Evolutionary conservation across 2,329 filamentous ascomycete species (phyloP), one percentile per base, ranked within the genome.

Genomic region (Fusarium haematococcum): DNA sequence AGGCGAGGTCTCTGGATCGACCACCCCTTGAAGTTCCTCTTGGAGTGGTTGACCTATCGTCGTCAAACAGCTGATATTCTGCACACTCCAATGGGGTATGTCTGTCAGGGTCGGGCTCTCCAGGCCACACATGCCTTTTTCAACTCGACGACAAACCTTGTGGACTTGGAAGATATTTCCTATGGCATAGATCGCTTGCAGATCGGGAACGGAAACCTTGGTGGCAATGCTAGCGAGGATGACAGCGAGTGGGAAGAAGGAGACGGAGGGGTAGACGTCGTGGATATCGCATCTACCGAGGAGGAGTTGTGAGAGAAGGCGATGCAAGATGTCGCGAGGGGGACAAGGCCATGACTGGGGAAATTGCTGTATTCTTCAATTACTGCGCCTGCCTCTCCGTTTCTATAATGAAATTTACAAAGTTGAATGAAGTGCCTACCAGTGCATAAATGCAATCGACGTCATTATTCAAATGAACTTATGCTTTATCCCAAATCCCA

Each of bases 31-130:
- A 80, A 75, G 0, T 90, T 90, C 73, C 74, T 91, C 0, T 82
- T 87, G 6, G 89, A 91, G 43, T 92, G 89, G 89, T 80, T 91
- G 1, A 80, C 86, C 0, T 65, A 88, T 0, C 83, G 87, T 0
- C 86, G 89, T 2, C 87, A 87, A 41, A 86, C 86, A 0, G 87
- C 90, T 59, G 89, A 91, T 66, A 85, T 91, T 32, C 75, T 85
- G 35, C 87, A 91, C 23, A 91, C 89, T 0, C 90, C 89, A 0
- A 90, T 91, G 84, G 89, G 89, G 0, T 88, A 86, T 74, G 67
- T 91, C 1, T 86, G 85, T 13, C 85, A 86, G 6, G 86, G 87
- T 6, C 88, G 87, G 63, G 77, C 79, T 0, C 80, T 91, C 0
- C 78, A 78, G 0, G 75, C 78, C 5, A 81, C 81, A 5, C 88